phyloP scores from a whole-genome alignment of 306 rosid genomes.

The Betula pendula region DNA sequence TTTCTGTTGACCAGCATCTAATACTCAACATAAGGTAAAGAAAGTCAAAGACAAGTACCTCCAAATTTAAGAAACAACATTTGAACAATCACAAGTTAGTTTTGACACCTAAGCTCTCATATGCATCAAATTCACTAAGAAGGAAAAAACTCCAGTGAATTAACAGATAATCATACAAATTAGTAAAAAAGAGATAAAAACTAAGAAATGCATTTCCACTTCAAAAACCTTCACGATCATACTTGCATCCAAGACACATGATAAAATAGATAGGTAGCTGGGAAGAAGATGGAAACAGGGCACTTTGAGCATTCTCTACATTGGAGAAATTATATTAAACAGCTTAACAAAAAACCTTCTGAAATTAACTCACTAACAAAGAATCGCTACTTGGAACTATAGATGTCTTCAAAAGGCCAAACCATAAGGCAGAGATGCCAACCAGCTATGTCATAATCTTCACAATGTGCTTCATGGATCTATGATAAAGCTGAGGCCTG shows the following conservation, averaged over 20 bases:
- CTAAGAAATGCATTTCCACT: constrained; percentile 6
- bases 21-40: too few species aligned
- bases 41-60: neutral
- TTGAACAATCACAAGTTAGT: neutral
- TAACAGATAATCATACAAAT: neutral
- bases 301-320: too few species aligned
- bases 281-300: constrained; percentile 49
- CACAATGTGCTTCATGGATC: constrained; percentile 37
- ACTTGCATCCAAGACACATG: constrained; percentile 47
- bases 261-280: constrained; percentile 51
- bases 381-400: too few species aligned
- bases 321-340: too few species aligned
- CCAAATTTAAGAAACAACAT: too few species aligned
- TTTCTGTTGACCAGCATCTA: too few species aligned
- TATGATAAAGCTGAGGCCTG: neutral
- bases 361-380: too few species aligned
- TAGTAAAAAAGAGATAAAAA: constrained; percentile 19
- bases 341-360: too few species aligned
- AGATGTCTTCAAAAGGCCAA: too few species aligned
- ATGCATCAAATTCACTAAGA: neutral
- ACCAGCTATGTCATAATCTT: constrained; percentile 40
- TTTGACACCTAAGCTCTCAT: neutral
- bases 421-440: constrained; percentile 43
- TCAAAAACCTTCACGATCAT: too few species aligned
- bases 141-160: constrained; percentile 4